A percentile compares a stretch with the other conserved stretches of the same genome.
Evolutionary conservation across 164 flowering plant species (phyloP).

Genomic region (Berberis vulgaris): DNA sequence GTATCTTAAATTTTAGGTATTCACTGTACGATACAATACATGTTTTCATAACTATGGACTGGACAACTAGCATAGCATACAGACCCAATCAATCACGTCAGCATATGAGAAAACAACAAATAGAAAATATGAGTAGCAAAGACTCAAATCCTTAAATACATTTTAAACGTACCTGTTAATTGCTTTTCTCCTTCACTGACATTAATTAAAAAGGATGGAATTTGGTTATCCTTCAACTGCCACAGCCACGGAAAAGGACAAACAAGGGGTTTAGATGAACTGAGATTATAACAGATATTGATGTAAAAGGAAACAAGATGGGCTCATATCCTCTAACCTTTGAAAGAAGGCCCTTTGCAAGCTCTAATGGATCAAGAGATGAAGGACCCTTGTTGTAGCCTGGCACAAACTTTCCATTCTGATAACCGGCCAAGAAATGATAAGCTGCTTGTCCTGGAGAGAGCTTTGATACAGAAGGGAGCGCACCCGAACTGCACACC

Average conservation of each 20-base stretch:
- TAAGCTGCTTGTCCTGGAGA: slow-evolving; percentile 56
- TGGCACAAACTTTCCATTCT: slow-evolving; percentile 45
- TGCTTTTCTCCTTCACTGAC: slow-evolving; percentile 27
- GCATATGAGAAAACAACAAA: too few species aligned
- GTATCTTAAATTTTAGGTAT: too few species aligned
- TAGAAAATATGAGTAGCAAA: too few species aligned
- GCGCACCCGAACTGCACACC: slow-evolving; percentile 33
- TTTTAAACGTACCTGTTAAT: slow-evolving; percentile 22
- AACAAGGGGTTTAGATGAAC: not conserved
- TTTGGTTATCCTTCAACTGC: slow-evolving; percentile 39
- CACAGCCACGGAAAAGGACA: not conserved
- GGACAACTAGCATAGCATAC: too few species aligned
- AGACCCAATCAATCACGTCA: too few species aligned
- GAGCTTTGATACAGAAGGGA: slow-evolving; percentile 41
- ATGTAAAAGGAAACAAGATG: not conserved
- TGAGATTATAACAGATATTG: not conserved
- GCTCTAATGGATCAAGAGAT: slow-evolving; percentile 33
- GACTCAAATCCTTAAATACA: too few species aligned
- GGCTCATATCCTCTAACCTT: slow-evolving; percentile 18
- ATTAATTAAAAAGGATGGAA: slow-evolving; percentile 38
- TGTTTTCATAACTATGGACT: too few species aligned
- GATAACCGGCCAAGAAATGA: slow-evolving; percentile 51
- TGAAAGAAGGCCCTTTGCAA: slow-evolving; percentile 32
- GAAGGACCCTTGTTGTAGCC: slow-evolving; percentile 32
- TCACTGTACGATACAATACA: too few species aligned